A percentile compares a stretch with the other conserved stretches of the same genome.
These are phyloP conservation scores for Nidularia pulvinata DNA, from an alignment of 768 basidiomycete genomes.

Conservation along the genomic window DNA sequence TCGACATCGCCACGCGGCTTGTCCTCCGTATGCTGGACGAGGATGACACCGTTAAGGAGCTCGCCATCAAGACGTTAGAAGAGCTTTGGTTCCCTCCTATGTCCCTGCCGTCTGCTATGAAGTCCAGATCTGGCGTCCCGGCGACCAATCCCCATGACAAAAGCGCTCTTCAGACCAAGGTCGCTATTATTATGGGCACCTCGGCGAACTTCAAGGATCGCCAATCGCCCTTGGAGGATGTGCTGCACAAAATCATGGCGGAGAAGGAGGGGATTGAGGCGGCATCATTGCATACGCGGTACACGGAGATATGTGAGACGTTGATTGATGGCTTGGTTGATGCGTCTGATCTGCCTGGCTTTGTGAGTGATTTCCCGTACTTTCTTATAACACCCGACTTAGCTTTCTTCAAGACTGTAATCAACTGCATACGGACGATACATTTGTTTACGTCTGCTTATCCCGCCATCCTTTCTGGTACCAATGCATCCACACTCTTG, in stretches of 20 bases:
- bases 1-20: conserved; percentile 83
- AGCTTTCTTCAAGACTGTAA: conserved; percentile 55
- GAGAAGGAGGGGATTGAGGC: conserved; percentile 65
- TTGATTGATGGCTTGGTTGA: conserved; percentile 91
- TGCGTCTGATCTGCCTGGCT: conserved; percentile 76
- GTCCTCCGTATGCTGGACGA: conserved; percentile 88
- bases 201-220: conserved; percentile 82
- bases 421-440: conserved; percentile 85
- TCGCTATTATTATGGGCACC: conserved; percentile 84
- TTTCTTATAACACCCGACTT: background rate
- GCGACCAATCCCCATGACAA: conserved; percentile 43
- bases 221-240: conserved; percentile 81
- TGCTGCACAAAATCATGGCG: conserved; percentile 80
- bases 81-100: conserved; percentile 82
- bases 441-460: conserved; percentile 82
- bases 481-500: conserved; percentile 82
- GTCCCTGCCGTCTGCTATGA: conserved; percentile 30
- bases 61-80: conserved; percentile 87
- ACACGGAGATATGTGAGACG: conserved; percentile 79
- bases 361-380: conserved; percentile 43
- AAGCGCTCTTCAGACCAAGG: conserved; percentile 57
- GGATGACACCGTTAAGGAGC: conserved; percentile 93
- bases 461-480: conserved; percentile 80
- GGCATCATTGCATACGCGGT: conserved; percentile 58
- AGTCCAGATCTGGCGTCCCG: conserved; percentile 23